These are phyloP conservation scores for Cordyceps cicadae DNA, from an alignment of 2,329 filamentous ascomycete genomes.

Conservation along the genomic window DNA sequence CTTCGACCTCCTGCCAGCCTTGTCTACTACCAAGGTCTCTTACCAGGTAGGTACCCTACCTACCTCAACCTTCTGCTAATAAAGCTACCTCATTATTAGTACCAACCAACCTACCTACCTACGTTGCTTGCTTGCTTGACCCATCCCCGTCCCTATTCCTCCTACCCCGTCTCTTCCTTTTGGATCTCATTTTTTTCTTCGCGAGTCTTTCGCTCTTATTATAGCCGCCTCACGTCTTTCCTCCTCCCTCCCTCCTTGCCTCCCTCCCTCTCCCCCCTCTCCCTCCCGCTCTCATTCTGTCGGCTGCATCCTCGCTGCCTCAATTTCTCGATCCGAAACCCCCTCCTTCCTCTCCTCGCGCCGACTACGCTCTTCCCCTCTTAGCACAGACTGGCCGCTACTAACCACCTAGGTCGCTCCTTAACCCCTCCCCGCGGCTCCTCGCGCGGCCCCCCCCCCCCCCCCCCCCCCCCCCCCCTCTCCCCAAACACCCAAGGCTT, in stretches of 20 bases:
- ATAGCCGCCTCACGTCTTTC: not conserved
- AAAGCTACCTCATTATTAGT: not conserved
- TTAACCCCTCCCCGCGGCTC: slow-evolving; percentile 5
- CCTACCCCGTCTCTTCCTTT: not conserved
- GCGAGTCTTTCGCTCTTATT: slow-evolving; percentile 3
- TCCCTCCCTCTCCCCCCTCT: too few species aligned
- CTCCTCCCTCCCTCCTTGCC: not conserved
- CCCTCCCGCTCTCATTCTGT: not conserved
- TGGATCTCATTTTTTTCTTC: not conserved
- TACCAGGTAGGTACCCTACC: too few species aligned
- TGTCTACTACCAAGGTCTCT: not conserved
- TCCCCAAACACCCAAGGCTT: not conserved
- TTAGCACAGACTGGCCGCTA: not conserved
- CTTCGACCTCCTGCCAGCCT: not conserved
- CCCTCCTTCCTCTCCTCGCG: not conserved
- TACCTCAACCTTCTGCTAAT: not conserved
- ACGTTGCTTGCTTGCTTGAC: not conserved
- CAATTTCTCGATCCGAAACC: not conserved
- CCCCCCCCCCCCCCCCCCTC: not conserved
- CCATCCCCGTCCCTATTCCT: not conserved
- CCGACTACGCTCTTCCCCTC: not conserved
- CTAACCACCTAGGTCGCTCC: not conserved
- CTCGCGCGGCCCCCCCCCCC: not conserved
- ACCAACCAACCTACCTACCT: not conserved
- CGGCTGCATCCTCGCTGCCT: not conserved